Evolutionary conservation across 2,329 filamentous ascomycete genomes (phyloP).

Genomic region (Lizonia empirigonia): DNA sequence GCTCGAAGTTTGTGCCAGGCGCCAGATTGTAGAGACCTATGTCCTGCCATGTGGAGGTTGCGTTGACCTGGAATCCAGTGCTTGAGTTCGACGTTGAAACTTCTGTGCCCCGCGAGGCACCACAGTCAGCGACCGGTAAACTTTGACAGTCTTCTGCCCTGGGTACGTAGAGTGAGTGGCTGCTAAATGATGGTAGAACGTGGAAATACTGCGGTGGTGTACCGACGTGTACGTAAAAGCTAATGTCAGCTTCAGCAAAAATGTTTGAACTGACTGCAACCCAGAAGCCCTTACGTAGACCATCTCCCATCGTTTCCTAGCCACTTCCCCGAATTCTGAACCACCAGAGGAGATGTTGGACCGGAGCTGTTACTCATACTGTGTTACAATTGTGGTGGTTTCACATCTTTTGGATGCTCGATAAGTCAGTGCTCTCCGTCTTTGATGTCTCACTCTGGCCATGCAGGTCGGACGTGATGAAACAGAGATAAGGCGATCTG

Average conservation of each 20-base stretch:
- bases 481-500: neutral
- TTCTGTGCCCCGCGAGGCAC: neutral
- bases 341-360: slow-evolving; percentile 3
- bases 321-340: slow-evolving; percentile 20
- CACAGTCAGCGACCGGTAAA: neutral
- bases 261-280: neutral
- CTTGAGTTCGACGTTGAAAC: neutral
- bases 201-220: slow-evolving; percentile 35
- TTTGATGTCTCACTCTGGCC: neutral
- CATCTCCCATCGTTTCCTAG: slow-evolving; percentile 27
- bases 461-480: neutral
- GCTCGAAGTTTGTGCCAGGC: slow-evolving; percentile 61
- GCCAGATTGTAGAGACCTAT: slow-evolving; percentile 67
- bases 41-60: slow-evolving; percentile 58
- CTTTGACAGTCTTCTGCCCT: neutral
- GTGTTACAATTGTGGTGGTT: neutral
- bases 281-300: slow-evolving; percentile 23
- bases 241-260: neutral
- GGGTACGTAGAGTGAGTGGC: slow-evolving; percentile 21
- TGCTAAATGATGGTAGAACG: slow-evolving; percentile 30
- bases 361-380: neutral
- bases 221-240: slow-evolving; percentile 33
- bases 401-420: neutral
- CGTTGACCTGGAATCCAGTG: neutral
- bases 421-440: neutral